Evolutionary conservation across 1,284 basidiomycete species (phyloP).

Genomic region (Ceratobasidium sp.): DNA sequence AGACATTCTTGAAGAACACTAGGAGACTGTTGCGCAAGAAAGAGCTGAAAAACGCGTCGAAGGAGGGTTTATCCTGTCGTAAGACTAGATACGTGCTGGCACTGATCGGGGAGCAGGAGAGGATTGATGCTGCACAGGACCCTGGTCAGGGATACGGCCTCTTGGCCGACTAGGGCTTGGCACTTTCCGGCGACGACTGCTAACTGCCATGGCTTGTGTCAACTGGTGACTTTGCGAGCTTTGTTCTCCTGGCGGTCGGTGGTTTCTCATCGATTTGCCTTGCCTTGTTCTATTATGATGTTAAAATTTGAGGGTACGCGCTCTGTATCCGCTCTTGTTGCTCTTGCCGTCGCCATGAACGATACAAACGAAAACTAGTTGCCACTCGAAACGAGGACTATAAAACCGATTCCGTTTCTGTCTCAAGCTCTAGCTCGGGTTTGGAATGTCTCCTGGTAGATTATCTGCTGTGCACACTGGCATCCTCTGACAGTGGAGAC

Average conservation of each 20-base stretch:
- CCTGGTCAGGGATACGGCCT: neutral
- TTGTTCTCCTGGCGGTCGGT: neutral
- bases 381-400: neutral
- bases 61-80: neutral
- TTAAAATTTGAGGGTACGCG: neutral
- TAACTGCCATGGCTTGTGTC: neutral
- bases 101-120: no score
- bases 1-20: constrained; percentile 6
- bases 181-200: no score
- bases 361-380: neutral
- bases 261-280: neutral
- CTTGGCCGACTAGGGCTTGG: neutral
- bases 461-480: neutral
- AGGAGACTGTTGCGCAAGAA: no score
- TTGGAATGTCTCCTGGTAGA: neutral
- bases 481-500: neutral
- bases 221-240: neutral
- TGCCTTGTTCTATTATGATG: neutral
- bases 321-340: neutral
- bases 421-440: neutral
- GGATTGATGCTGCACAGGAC: neutral
- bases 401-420: neutral
- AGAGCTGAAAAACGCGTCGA: neutral
- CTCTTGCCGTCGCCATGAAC: neutral
- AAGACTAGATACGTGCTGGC: neutral